Percentiles rank a stretch among this genome's conserved stretches.
These are phyloP conservation scores for Saccharomyces uvarum DNA, from an alignment of 1,139 yeast genomes.

Conservation along the genomic window DNA sequence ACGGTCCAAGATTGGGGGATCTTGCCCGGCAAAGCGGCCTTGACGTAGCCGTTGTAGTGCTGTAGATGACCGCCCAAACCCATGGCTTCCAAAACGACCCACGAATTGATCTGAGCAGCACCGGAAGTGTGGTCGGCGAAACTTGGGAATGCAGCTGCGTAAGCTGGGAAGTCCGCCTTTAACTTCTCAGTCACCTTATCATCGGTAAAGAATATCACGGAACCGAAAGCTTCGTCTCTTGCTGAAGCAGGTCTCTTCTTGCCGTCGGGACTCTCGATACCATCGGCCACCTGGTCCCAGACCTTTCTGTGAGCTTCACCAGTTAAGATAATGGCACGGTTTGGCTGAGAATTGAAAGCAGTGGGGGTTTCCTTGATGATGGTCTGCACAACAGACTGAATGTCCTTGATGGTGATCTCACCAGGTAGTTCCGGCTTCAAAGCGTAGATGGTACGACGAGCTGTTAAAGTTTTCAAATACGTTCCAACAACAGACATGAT, in stretches of 20 bases:
- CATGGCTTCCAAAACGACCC: slow-evolving; percentile 39
- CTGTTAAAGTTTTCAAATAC: slow-evolving; percentile 29
- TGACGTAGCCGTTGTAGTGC: slow-evolving; percentile 40
- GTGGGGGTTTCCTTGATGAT: slow-evolving; percentile 39
- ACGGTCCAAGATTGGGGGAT: slow-evolving; percentile 38
- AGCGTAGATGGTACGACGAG: slow-evolving; percentile 37
- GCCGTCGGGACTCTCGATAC: slow-evolving; percentile 32
- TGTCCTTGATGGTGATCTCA: slow-evolving; percentile 32
- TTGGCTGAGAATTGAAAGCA: slow-evolving; percentile 41
- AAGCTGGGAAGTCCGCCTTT: slow-evolving; percentile 37
- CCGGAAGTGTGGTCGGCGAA: slow-evolving; percentile 42
- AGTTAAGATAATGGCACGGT: slow-evolving; percentile 37
- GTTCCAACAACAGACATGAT: slow-evolving; percentile 21
- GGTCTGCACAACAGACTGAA: slow-evolving; percentile 33
- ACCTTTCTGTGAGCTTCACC: slow-evolving; percentile 38
- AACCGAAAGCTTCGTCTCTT: slow-evolving; percentile 40
- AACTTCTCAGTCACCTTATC: slow-evolving; percentile 32
- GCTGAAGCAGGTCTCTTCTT: slow-evolving; percentile 37
- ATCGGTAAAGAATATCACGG: slow-evolving; percentile 42
- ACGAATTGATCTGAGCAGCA: slow-evolving; percentile 39
- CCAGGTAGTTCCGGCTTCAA: slow-evolving; percentile 35
- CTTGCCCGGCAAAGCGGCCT: slow-evolving; percentile 34
- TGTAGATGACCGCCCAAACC: slow-evolving; percentile 43
- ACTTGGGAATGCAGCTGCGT: slow-evolving; percentile 38
- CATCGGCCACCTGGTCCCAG: slow-evolving; percentile 36